Conservation (phyloP, 1,284 basidiomycete genomes). For the Cronartium quercuum region DNA sequence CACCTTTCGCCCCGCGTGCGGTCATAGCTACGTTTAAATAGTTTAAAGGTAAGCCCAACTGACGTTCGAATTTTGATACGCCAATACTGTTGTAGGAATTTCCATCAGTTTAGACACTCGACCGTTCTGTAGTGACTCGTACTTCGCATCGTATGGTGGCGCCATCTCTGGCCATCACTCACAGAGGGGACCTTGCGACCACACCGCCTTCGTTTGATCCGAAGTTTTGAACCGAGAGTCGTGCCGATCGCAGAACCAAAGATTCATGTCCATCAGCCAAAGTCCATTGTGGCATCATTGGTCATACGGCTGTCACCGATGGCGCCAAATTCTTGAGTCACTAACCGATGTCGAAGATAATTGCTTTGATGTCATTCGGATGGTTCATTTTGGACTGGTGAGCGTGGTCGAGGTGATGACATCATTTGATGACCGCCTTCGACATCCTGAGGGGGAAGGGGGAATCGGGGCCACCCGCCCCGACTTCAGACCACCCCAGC, state of each 20-base stretch:
- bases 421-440: too few species aligned
- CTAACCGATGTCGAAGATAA: conserved; percentile 9
- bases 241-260: background rate
- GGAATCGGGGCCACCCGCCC: too few species aligned
- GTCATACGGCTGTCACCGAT: background rate
- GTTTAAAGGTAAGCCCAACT: conserved; percentile 47
- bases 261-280: background rate
- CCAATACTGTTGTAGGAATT: conserved; percentile 12
- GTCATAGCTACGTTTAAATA: conserved; percentile 50
- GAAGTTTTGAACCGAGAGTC: background rate
- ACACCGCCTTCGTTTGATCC: conserved; percentile 18
- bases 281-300: background rate
- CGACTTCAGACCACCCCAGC: too few species aligned
- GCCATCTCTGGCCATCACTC: background rate
- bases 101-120: background rate
- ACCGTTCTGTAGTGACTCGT: too few species aligned
- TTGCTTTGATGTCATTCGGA: background rate
- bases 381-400: background rate
- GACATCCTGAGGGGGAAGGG: too few species aligned
- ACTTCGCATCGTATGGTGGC: too few species aligned
- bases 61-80: conserved; percentile 13
- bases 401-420: too few species aligned
- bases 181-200: conserved; percentile 36
- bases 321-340: background rate
- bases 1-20: conserved; percentile 45